These are phyloP conservation scores for Yamadazyma friedrichii DNA, from an alignment of 1,139 yeast species.

Conservation along the genomic window DNA sequence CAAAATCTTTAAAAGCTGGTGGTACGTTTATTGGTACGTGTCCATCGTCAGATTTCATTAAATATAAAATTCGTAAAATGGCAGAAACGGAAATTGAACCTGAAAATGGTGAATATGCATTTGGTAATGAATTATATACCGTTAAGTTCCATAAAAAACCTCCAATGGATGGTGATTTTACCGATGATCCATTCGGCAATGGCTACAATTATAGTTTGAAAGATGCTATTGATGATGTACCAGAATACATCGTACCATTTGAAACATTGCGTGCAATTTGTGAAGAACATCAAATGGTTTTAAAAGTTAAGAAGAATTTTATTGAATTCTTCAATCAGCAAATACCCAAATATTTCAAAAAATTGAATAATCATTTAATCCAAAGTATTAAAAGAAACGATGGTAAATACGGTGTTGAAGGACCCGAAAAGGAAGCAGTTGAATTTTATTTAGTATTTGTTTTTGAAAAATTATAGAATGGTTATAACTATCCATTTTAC, in stretches of 20 bases:
- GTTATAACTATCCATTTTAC: no score
- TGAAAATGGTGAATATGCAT: conserved; percentile 50
- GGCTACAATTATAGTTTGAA: conserved; percentile 75
- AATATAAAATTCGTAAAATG: conserved; percentile 43
- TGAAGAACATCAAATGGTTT: conserved; percentile 74
- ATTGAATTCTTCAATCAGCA: conserved; percentile 80
- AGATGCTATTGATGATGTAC: conserved; percentile 95
- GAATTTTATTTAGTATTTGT: conserved; percentile 82
- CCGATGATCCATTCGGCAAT: conserved; percentile 74
- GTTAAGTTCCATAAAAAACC: conserved; percentile 78
- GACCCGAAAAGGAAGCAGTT: conserved; percentile 86
- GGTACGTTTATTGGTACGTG: conserved; percentile 92
- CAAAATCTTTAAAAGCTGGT: conserved; percentile 73
- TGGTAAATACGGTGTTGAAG: conserved; percentile 84
- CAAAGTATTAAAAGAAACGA: conserved; percentile 72
- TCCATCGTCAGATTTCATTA: conserved; percentile 86
- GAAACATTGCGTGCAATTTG: conserved; percentile 81
- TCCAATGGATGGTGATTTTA: conserved; percentile 68
- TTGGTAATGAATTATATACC: conserved; percentile 84
- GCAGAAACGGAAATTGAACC: conserved; percentile 27
- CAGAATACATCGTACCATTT: conserved; percentile 97
- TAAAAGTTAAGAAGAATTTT: conserved; percentile 75
- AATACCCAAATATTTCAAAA: conserved; percentile 62
- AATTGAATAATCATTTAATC: conserved; percentile 60
- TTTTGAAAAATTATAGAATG: conserved; percentile 50